Evolutionary conservation across 768 basidiomycete genomes (phyloP), one percentile per base, ranked within the genome.

Genomic region (Bullera alba): DNA sequence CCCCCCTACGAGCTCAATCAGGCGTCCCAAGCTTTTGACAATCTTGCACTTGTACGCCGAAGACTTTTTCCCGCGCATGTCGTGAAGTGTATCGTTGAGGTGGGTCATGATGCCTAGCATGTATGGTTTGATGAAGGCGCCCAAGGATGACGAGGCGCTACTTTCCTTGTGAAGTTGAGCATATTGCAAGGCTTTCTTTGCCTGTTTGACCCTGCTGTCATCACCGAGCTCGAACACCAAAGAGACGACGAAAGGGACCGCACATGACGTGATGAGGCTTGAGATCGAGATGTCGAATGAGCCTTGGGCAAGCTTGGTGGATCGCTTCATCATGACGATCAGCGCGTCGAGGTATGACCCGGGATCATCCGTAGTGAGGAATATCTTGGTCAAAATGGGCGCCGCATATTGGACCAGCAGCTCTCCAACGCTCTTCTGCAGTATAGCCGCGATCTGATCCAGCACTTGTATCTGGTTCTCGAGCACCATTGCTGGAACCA

Each of bases 11-110:
- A 80, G 77, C 8, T 70, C 62, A n/a, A 88, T 80, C 46, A 97
- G 75, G 2, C 75, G 78, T 5, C 85, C 88, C 32, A 95, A 73
- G 55, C 87, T 84, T 22, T 85, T 79, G 42, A 96, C 75, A 51
- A 93, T 84, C 65, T 82, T 82, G 48, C 79, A 79, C 72, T 95
- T 96, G 28, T 78, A 77, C 7, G 75, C 73, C 0, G 81, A 75
- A 0, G 83, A 75, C 58, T 84, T 84, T 72, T 85, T 88, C 4
- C 86, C 86, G 21, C 83, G 81, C 1, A 85, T 77, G 52, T 90
- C 91, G 66, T 89, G 87, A 46, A 96, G 73, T 73, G 85, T 81
- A 27, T 90, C 87, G 60, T 86, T 92, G 60, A 95, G 79, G 56
- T 83, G 77, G 0, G 87, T 82, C 17, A 96, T 83, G 48, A 96